Percentiles rank a stretch among this genome's conserved stretches.
These are phyloP conservation scores for Candida labiduridarum DNA, from an alignment of 1,139 yeast species.

Conservation along the genomic window DNA sequence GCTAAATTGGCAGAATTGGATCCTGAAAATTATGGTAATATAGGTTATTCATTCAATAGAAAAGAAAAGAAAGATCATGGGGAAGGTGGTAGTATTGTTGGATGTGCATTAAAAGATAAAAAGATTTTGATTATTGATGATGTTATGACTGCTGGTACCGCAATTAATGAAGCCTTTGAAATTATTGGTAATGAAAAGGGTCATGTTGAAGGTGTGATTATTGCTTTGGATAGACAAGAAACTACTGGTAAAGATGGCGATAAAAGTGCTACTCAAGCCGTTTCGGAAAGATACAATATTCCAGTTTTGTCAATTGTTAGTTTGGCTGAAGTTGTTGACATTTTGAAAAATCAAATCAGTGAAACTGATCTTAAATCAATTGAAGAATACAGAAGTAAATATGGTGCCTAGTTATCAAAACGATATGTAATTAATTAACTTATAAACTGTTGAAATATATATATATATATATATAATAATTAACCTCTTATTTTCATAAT, in stretches of 20 bases:
- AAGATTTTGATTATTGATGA: slow-evolving; percentile 87
- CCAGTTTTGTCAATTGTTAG: slow-evolving; percentile 85
- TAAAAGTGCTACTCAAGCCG: slow-evolving; percentile 80
- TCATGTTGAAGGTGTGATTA: slow-evolving; percentile 76
- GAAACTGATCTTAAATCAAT: slow-evolving; percentile 57
- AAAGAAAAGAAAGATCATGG: slow-evolving; percentile 98
- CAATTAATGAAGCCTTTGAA: slow-evolving; percentile 89
- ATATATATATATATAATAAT: not conserved
- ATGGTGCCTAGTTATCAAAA: slow-evolving; percentile 36
- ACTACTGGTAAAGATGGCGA: slow-evolving; percentile 65
- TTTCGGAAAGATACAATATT: slow-evolving; percentile 67
- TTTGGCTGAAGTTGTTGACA: slow-evolving; percentile 70
- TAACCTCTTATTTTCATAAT: slow-evolving; percentile 51
- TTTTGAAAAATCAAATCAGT: slow-evolving; percentile 57
- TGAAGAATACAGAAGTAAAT: slow-evolving; percentile 58
- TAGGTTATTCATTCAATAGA: slow-evolving; percentile 78
- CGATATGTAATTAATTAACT: slow-evolving; percentile 3
- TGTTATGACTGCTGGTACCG: slow-evolving; percentile 98
- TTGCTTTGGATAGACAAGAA: slow-evolving; percentile 96
- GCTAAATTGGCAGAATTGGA: slow-evolving; percentile 90
- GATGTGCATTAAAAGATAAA: slow-evolving; percentile 71
- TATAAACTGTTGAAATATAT: slow-evolving; percentile 2
- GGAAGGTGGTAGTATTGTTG: slow-evolving; percentile 96
- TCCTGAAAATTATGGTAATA: slow-evolving; percentile 66
- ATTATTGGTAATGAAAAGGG: slow-evolving; percentile 77